Evolutionary conservation across 495 filamentous ascomycete species (phyloP).

Genomic region (Lentithecium fluviatile): DNA sequence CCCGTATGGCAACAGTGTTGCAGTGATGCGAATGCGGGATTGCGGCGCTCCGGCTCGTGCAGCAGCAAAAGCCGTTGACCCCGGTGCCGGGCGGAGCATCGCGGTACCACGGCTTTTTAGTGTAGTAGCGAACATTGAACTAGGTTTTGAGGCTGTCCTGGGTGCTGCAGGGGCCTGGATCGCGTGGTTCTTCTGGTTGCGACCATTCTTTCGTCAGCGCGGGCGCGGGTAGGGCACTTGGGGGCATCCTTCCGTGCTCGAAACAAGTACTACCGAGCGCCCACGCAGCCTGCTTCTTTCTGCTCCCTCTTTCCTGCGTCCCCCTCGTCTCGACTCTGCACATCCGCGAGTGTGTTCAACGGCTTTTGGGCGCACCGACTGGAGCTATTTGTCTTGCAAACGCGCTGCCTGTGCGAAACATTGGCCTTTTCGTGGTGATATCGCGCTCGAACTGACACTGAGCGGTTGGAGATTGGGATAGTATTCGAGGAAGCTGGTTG

Average conservation of each 20-base stretch:
- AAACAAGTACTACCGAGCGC: conserved; percentile 11
- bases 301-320: neutral
- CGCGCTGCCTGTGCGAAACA: neutral
- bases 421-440: neutral
- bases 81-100: too few species aligned
- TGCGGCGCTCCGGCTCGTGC: too few species aligned
- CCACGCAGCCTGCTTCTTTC: neutral
- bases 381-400: neutral
- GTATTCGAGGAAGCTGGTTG: neutral
- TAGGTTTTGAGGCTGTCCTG: too few species aligned
- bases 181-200: neutral
- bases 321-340: neutral
- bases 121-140: too few species aligned
- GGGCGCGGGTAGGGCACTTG: neutral
- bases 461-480: neutral
- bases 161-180: conserved; percentile 18
- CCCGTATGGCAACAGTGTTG: too few species aligned
- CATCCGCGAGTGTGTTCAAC: neutral
- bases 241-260: neutral
- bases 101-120: too few species aligned
- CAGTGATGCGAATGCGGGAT: too few species aligned
- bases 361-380: neutral
- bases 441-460: neutral
- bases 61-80: too few species aligned
- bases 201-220: neutral